A percentile compares a stretch with the other conserved stretches of the same genome.
Conservation (phyloP, 306 rosid species). For the Spatholobus suberectus region DNA sequence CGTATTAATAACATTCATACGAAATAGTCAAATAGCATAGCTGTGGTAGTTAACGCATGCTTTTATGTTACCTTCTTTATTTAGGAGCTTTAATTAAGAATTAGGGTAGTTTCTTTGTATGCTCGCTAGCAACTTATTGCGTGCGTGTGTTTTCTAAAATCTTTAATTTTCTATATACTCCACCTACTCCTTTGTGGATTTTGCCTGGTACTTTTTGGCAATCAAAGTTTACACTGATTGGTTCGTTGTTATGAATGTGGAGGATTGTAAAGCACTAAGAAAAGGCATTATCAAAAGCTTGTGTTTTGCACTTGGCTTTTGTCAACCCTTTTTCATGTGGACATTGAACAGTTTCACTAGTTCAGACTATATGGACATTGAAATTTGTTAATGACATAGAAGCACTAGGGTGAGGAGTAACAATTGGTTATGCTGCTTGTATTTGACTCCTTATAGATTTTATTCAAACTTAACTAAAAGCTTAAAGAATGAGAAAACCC, state of each 20-base stretch:
- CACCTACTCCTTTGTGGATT: slow-evolving; percentile 14
- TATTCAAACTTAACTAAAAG: slow-evolving; percentile 3
- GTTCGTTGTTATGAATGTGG: slow-evolving; percentile 28
- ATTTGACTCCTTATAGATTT: slow-evolving; percentile 13
- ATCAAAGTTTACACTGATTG: slow-evolving; percentile 34
- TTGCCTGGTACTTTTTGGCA: slow-evolving; percentile 46
- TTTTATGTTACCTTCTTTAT: not conserved
- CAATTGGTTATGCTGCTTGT: slow-evolving; percentile 16
- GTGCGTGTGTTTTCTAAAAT: not conserved
- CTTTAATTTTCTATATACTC: not conserved
- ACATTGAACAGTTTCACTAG: slow-evolving; percentile 9
- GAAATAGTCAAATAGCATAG: no score
- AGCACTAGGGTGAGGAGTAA: not conserved
- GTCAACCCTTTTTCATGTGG: not conserved
- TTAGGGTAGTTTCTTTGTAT: not conserved
- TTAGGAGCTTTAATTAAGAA: no score
- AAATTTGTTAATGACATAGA: slow-evolving; percentile 8
- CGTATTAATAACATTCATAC: no score
- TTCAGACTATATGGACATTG: not conserved
- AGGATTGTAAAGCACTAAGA: slow-evolving; percentile 49
- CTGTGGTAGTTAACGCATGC: not conserved
- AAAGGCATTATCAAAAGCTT: slow-evolving; percentile 37
- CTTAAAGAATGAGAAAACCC: no score
- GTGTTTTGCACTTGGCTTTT: slow-evolving; percentile 39
- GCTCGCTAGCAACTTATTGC: not conserved